Percentiles rank a stretch among this genome's conserved stretches.
phyloP scores from a whole-genome alignment of 306 rosid genomes.

The Adenanthera pavonina region DNA sequence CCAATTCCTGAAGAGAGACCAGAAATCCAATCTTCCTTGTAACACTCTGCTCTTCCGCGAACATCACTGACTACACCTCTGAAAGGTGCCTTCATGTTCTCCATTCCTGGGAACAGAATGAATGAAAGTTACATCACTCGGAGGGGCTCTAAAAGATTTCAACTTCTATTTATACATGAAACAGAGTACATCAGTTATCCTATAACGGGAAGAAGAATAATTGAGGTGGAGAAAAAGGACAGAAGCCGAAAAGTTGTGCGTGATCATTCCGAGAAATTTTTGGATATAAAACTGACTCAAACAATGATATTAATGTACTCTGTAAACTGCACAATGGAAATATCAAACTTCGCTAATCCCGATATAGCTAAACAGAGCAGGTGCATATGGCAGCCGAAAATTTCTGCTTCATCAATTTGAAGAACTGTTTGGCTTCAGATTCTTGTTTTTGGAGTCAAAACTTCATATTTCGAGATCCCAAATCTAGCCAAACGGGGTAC shows the following conservation, averaged over 20 bases:
- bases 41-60: constrained; percentile 66
- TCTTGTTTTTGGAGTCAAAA: background rate
- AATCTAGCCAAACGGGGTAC: background rate
- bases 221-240: background rate
- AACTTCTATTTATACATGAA: background rate
- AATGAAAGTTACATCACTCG: background rate
- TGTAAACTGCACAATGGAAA: background rate
- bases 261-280: background rate
- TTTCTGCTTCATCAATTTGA: background rate
- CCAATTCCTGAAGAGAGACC: constrained; percentile 71
- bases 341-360: background rate
- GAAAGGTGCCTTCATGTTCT: constrained; percentile 59
- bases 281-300: background rate
- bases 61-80: constrained; percentile 64
- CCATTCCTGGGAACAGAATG: constrained; percentile 48
- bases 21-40: constrained; percentile 77
- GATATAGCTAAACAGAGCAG: background rate
- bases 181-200: background rate
- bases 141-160: background rate
- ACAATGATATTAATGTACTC: background rate
- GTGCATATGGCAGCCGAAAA: background rate
- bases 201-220: background rate
- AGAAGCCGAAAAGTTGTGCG: background rate
- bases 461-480: background rate
- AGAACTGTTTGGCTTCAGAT: background rate